Percentiles rank a stretch among this genome's conserved stretches.
These are phyloP conservation scores for Nigrograna mackinnonii DNA, from an alignment of 2,329 filamentous ascomycete genomes.

Conservation along the genomic window DNA sequence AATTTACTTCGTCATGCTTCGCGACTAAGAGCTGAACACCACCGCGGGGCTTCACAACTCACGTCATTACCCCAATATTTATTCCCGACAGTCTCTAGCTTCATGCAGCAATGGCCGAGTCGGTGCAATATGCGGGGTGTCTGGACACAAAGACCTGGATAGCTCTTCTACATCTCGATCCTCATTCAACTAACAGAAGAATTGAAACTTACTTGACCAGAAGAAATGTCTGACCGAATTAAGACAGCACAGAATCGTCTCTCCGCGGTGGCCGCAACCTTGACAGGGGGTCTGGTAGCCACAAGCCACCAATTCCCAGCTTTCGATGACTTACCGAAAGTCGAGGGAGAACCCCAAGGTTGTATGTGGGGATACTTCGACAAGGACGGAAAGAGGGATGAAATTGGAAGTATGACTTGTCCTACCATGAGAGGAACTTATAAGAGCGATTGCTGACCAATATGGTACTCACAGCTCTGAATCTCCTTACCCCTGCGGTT, in stretches of 20 bases:
- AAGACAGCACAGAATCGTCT: slow-evolving; percentile 17
- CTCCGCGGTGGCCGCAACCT: slow-evolving; percentile 10
- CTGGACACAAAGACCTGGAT: background rate
- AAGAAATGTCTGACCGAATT: slow-evolving; percentile 10
- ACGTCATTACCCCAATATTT: too few species aligned
- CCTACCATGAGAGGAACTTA: background rate
- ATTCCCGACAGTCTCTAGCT: too few species aligned
- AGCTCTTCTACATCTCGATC: background rate
- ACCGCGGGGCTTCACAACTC: too few species aligned
- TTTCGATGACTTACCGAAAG: slow-evolving; percentile 36
- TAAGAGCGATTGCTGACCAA: background rate
- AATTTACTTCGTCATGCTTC: too few species aligned
- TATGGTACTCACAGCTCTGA: slow-evolving; percentile 31
- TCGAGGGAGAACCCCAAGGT: slow-evolving; percentile 35
- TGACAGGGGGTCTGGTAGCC: slow-evolving; percentile 11
- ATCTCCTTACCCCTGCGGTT: slow-evolving; percentile 54
- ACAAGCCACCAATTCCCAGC: slow-evolving; percentile 27
- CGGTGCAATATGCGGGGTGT: background rate
- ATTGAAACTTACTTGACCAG: background rate
- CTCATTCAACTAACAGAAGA: background rate
- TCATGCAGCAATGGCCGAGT: too few species aligned
- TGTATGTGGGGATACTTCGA: slow-evolving; percentile 39
- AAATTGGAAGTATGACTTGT: slow-evolving; percentile 50
- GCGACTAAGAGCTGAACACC: too few species aligned
- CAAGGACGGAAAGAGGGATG: slow-evolving; percentile 49